Conservation (phyloP, 2,329 filamentous ascomycete species). For the Penicillium freii region DNA sequence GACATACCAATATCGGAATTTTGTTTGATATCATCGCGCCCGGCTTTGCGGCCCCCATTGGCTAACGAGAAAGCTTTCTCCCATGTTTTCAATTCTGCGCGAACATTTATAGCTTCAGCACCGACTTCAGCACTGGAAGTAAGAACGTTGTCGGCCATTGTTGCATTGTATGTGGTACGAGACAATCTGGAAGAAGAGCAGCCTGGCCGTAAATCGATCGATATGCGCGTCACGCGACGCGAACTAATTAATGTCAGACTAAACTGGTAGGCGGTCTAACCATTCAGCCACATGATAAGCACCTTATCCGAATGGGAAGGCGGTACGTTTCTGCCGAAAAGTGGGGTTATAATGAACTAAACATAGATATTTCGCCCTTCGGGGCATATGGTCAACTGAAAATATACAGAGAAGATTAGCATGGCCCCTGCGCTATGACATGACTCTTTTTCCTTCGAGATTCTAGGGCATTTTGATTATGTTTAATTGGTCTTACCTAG, state of each 20-base stretch:
- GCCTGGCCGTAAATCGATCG: slow-evolving; percentile 2
- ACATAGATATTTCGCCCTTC: not conserved
- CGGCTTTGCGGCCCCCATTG: slow-evolving; percentile 46
- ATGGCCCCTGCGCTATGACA: slow-evolving; percentile 48
- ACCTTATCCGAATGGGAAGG: fast-evolving
- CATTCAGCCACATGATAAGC: not conserved
- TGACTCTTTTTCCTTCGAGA: no score
- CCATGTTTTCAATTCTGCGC: slow-evolving; percentile 49
- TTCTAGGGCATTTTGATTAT: no score
- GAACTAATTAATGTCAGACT: slow-evolving; percentile 26
- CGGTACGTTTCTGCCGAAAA: not conserved
- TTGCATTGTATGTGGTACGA: slow-evolving; percentile 19
- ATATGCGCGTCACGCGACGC: slow-evolving; percentile 23
- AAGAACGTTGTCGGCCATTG: slow-evolving; percentile 27
- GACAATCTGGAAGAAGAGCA: slow-evolving; percentile 1
- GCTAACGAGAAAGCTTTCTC: slow-evolving; percentile 46
- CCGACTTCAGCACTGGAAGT: slow-evolving; percentile 27
- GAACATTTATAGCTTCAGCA: slow-evolving; percentile 34
- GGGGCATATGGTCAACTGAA: slow-evolving; percentile 47
- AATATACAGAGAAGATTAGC: slow-evolving; percentile 77
- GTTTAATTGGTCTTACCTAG: no score
- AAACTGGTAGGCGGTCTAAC: not conserved
- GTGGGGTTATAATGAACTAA: not conserved
- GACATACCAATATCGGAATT: slow-evolving; percentile 44
- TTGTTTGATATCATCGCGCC: slow-evolving; percentile 49